Conservation (phyloP, 1,284 basidiomycete genomes). For the Trametes pubescens region DNA sequence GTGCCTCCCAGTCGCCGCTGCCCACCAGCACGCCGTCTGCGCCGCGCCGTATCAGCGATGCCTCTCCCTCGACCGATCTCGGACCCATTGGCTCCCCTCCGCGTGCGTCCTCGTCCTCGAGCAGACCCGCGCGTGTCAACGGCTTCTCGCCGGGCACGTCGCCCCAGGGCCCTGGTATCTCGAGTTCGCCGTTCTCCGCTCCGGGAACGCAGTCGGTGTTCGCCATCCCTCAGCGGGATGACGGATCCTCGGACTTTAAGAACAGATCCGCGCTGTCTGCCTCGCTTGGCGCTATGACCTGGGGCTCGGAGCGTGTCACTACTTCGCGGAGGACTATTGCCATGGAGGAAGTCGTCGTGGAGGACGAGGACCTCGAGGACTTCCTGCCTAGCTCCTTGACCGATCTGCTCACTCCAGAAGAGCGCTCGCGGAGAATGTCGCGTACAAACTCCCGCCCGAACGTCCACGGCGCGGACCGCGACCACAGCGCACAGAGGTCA, state of each 20-base stretch:
- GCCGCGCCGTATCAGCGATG: constrained; percentile 46
- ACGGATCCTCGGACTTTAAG: constrained; percentile 45
- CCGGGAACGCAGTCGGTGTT: constrained; percentile 69
- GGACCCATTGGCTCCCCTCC: constrained; percentile 83
- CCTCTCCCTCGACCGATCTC: constrained; percentile 57
- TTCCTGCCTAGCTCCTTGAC: constrained; percentile 87
- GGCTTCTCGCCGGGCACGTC: constrained; percentile 60
- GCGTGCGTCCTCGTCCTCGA: constrained; percentile 51
- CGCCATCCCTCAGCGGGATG: constrained; percentile 50
- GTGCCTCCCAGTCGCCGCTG: constrained; percentile 48
- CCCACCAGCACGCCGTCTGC: constrained; percentile 60
- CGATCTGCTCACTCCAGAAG: constrained; percentile 89
- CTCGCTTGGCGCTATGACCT: constrained; percentile 54
- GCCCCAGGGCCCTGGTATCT: constrained; percentile 51
- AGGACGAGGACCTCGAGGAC: constrained; percentile 85
- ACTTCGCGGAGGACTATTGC: constrained; percentile 32
- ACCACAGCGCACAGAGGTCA: constrained; percentile 37
- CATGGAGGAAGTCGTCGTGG: constrained; percentile 56
- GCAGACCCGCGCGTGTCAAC: constrained; percentile 46
- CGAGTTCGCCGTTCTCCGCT: constrained; percentile 74
- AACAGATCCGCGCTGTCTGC: constrained; percentile 51
- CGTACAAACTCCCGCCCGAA: constrained; percentile 57
- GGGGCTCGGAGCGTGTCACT: constrained; percentile 39
- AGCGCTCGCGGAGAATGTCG: constrained; percentile 80
- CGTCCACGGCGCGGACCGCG: constrained; percentile 31